phyloP scores from a whole-genome alignment of 768 basidiomycete genomes.

The Phaeotremella fagi region DNA sequence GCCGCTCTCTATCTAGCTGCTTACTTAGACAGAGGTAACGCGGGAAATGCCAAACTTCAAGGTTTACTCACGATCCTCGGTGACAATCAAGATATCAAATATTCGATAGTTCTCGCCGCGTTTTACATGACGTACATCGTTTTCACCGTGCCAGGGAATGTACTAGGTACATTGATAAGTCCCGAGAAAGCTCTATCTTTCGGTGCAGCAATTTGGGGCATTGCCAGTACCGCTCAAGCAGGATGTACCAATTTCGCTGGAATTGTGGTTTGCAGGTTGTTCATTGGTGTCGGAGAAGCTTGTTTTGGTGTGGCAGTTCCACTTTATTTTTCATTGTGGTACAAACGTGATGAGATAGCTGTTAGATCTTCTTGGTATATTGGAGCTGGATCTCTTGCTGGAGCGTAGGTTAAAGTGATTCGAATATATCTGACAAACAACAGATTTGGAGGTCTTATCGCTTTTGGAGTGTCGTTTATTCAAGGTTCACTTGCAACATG shows the following conservation, averaged over 20 bases:
- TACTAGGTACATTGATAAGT: not conserved
- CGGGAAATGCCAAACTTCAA: slow-evolving; percentile 71
- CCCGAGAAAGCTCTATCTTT: slow-evolving; percentile 14
- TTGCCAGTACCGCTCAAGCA: slow-evolving; percentile 35
- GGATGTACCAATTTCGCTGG: slow-evolving; percentile 32
- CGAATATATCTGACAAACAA: not conserved
- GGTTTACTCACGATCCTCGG: slow-evolving; percentile 68
- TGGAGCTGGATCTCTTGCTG: slow-evolving; percentile 20
- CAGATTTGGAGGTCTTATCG: slow-evolving; percentile 70
- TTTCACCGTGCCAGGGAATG: slow-evolving; percentile 1
- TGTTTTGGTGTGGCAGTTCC: slow-evolving; percentile 25
- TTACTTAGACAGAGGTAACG: slow-evolving; percentile 68
- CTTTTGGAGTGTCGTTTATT: slow-evolving; percentile 70
- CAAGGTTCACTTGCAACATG: slow-evolving; percentile 50
- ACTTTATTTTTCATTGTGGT: slow-evolving; percentile 33
- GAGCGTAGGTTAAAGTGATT: slow-evolving; percentile 5
- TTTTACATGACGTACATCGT: slow-evolving; percentile 68
- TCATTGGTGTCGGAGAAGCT: slow-evolving; percentile 45
- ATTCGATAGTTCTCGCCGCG: slow-evolving; percentile 32
- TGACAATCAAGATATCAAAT: slow-evolving; percentile 55
- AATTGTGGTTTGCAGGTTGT: slow-evolving; percentile 42
- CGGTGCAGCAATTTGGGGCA: slow-evolving; percentile 37
- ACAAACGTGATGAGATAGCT: slow-evolving; percentile 32
- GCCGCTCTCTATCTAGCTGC: slow-evolving; percentile 12
- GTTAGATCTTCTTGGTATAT: slow-evolving; percentile 41